Evolutionary conservation across 1,284 basidiomycete species (phyloP).

Genomic region (Paramarasmius palmivorus): DNA sequence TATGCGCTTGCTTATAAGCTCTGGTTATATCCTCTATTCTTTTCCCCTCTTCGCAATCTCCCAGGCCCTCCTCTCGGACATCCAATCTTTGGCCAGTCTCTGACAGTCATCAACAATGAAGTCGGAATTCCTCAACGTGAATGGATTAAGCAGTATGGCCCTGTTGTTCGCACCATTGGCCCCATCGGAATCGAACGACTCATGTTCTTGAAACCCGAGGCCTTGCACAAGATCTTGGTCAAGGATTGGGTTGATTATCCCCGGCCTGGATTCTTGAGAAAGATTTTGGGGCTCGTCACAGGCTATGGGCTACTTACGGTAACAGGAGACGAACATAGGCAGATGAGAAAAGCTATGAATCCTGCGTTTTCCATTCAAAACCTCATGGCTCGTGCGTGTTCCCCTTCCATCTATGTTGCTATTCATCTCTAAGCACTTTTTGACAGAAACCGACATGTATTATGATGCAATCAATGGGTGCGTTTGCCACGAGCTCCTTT

Average conservation of each 20-base stretch:
- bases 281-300: constrained; percentile 26
- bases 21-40: constrained; percentile 29
- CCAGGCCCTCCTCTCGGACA: constrained; percentile 33
- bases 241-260: constrained; percentile 49
- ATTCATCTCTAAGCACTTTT: background rate
- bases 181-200: constrained; percentile 47
- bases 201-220: constrained; percentile 43
- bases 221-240: constrained; percentile 44
- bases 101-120: constrained; percentile 31
- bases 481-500: no score
- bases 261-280: constrained; percentile 44
- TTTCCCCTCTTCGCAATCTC: constrained; percentile 34
- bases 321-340: constrained; percentile 29
- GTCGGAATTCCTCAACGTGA: constrained; percentile 43
- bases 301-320: constrained; percentile 32
- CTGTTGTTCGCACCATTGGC: constrained; percentile 43
- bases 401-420: background rate
- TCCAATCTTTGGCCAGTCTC: constrained; percentile 28
- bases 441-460: constrained; percentile 49
- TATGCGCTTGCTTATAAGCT: constrained; percentile 21
- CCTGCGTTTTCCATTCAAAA: constrained; percentile 49
- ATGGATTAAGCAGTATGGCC: constrained; percentile 46
- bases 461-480: constrained; percentile 46
- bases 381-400: constrained; percentile 43
- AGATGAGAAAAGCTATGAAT: constrained; percentile 38